Evolutionary conservation across 352 stramenopile species (phyloP), one percentile per base, ranked within the genome.

Genomic region (Halophytophthora polymorphica): DNA sequence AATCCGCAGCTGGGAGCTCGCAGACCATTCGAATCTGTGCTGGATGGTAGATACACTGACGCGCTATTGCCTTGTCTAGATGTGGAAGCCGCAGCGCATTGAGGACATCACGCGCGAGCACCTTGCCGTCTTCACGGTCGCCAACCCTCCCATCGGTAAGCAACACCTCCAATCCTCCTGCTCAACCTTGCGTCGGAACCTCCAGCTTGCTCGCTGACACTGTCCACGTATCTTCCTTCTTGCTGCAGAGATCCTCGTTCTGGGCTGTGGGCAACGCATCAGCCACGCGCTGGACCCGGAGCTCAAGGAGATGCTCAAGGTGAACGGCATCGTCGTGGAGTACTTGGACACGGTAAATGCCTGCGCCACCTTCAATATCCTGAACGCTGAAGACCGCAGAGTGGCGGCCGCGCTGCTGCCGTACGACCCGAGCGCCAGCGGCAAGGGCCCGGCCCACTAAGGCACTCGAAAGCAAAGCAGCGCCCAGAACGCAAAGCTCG

Each of bases 331-430:
- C 49, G 83, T 94, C 21, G 77, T 94, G 22, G 83, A 94, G 58
- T 92, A 91, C 56, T 37, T 90, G 33, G 83, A 94, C 66, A 89
- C 81, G 28, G 63, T 87, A 39, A 92, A 93, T 50, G 84, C 86
- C 11, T 92, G 86, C 46, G 81, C 84, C 38, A 96, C 84, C n/a
- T 96, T 94, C 64, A 96, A 96, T 54, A 89, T 96, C 56, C 65
- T 96, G n/a, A 96, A 93, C 67, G 83, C 83, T n/a, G 84, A 96
- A 52, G 86, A 93, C 59, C 80, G 86, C 52, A 70, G 78, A 38
- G 75, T 96, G 18, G 86, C 71, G 6, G 86, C 82, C 11, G 84
- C 82, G n/a, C 74, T 96, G 45, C 53, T 96, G 11, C 83, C 85
- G 2, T 74, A 64, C 50, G 77, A 90, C 35, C 54, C 78, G n/a